Percentiles rank a stretch among this genome's conserved stretches.
Conservation (phyloP, 257 asterid genomes). For the Solanum etuberosum region DNA sequence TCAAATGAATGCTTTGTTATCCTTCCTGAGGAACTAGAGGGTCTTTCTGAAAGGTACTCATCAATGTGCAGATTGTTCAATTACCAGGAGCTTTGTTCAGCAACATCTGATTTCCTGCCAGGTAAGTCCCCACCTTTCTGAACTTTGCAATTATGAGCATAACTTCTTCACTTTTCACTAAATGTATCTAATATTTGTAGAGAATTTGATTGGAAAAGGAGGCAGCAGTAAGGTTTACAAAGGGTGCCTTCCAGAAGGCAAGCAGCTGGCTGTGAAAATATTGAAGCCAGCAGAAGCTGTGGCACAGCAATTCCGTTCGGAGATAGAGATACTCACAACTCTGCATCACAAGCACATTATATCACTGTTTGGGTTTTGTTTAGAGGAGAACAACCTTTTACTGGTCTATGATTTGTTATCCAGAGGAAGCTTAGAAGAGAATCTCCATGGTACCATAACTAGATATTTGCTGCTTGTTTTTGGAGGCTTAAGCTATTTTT, state of each 20-base stretch:
- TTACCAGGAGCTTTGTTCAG: slow-evolving; percentile 61
- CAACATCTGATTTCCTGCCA: slow-evolving; percentile 48
- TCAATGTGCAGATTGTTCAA: slow-evolving; percentile 43
- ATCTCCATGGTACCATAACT: slow-evolving; percentile 57
- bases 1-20: slow-evolving; percentile 9
- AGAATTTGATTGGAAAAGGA: slow-evolving; percentile 74
- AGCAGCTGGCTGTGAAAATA: slow-evolving; percentile 65
- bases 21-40: slow-evolving; percentile 41
- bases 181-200: slow-evolving; percentile 22
- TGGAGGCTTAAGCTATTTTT: not conserved
- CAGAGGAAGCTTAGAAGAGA: slow-evolving; percentile 88
- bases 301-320: slow-evolving; percentile 62
- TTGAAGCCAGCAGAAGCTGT: slow-evolving; percentile 64
- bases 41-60: slow-evolving; percentile 42
- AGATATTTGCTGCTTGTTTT: slow-evolving; percentile 5
- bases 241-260: slow-evolving; percentile 58
- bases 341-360: slow-evolving; percentile 67
- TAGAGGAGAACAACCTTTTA: slow-evolving; percentile 47
- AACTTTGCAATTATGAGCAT: not conserved
- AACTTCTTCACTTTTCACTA: not conserved
- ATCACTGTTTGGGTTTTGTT: slow-evolving; percentile 67
- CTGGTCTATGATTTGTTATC: slow-evolving; percentile 78
- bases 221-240: slow-evolving; percentile 83
- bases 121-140: slow-evolving; percentile 33
- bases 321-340: slow-evolving; percentile 55